Evolutionary conservation across 164 flowering plant genomes (phyloP).

Genomic region (Stephania yunnanensis): DNA sequence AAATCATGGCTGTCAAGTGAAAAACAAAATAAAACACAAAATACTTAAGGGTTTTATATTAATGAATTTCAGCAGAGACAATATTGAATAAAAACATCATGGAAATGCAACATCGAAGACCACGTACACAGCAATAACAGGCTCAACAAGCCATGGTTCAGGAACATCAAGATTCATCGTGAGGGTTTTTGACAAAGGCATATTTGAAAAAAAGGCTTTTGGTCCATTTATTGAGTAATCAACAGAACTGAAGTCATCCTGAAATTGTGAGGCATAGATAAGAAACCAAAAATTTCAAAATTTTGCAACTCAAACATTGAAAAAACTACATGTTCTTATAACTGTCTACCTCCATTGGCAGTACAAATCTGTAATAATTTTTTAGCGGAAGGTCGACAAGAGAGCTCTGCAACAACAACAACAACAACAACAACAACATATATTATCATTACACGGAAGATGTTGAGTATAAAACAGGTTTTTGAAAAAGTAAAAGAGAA

Average conservation of each 20-base stretch:
- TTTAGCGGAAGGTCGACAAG: conserved; percentile 92
- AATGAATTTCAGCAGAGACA: neutral
- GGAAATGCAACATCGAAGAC: conserved; percentile 3
- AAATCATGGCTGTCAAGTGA: conserved; percentile 71
- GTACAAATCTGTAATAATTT: conserved; percentile 92
- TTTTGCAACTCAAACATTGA: neutral
- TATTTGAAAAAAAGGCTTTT: conserved; percentile 88
- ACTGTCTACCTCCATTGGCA: conserved; percentile 68
- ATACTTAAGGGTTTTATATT: neutral
- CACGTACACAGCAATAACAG: conserved; percentile 88
- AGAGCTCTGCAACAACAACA: conserved; percentile 67
- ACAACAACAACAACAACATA: conserved; percentile 12
- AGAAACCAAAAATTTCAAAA: conserved; percentile 2
- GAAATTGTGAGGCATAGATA: conserved; percentile 25
- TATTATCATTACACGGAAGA: neutral
- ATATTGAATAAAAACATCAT: neutral
- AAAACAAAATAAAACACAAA: conserved; percentile 14
- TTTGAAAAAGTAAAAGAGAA: too few relatives aligned
- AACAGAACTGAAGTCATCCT: conserved; percentile 85
- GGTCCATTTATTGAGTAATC: conserved; percentile 76
- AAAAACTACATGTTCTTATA: neutral
- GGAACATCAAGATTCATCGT: conserved; percentile 99
- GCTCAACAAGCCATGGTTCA: conserved; percentile 99
- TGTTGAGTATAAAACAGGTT: too few relatives aligned
- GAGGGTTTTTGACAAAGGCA: conserved; percentile 96